Base-by-base conservation (phyloP, 2,329 filamentous ascomycete genomes). In the Aspergillus quadricinctus region DNA sequence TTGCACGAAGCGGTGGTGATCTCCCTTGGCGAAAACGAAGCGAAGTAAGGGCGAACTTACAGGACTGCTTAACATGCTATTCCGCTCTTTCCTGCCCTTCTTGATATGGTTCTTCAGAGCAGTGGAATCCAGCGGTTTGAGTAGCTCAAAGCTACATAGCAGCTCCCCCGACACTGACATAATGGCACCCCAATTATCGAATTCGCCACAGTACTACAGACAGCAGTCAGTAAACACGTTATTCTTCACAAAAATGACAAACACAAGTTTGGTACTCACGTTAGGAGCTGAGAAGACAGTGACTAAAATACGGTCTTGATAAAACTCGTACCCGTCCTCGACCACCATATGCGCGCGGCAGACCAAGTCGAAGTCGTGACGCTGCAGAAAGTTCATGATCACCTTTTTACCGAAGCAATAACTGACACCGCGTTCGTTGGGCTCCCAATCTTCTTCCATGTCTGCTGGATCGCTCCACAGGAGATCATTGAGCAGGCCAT, bases 351-450 rank as follows among this genome's bases (percentile, higher is more conserved):
- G 94, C 50, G 94, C 94, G 64, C 94, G 88, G 72, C 94, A 99
- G 52, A 99, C 93, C 51, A 99, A 80, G 73, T 99, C 94, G 72
- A 99, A 97, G 75, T 99, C 94, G 72, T 99, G 94, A 55, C 89
- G 86, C 57, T 92, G 88, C 61, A 99, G 78, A 72, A 99, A 99
- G 66, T 97, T 92, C 73, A 92, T 92, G 60, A 99, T 97, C 62
- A 99, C 93, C 69, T 95, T 94, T 76, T 97, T 97, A 49, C 93
- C 93, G 71, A 99, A 99, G 72, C 94, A 97, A 73, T 97, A 99
- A 72, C 92, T 97, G 50, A 99, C 94, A 52, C 94, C 94, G 70
- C 94, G 81, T 73, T 99, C 94, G 62, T 97, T 99, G 19, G 92
- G 90, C 72, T 97, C 93, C 94, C 94, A 99, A 66, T 97, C 94